A percentile compares a stretch with the other conserved stretches of the same genome.
Conservation (phyloP, 2,329 filamentous ascomycete genomes). For the Colletotrichum sp. region DNA sequence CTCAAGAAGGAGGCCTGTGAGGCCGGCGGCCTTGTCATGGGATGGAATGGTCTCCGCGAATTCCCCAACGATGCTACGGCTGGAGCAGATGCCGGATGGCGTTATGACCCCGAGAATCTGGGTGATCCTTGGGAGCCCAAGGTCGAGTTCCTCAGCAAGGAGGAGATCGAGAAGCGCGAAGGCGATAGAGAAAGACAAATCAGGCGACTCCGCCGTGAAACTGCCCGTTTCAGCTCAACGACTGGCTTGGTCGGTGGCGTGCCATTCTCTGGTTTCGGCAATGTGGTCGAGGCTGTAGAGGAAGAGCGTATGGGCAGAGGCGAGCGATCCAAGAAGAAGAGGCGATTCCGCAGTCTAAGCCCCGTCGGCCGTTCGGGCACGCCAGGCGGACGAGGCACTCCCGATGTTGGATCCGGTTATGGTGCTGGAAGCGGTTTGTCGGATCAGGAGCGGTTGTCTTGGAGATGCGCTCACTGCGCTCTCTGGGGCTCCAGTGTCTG, state of each 20-base stretch:
- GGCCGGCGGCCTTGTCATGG: slow-evolving; percentile 82
- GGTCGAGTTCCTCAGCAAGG: slow-evolving; percentile 82
- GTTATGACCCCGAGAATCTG: slow-evolving; percentile 91
- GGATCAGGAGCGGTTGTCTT: slow-evolving; percentile 79
- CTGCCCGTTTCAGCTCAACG: slow-evolving; percentile 88
- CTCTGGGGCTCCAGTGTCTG: slow-evolving; percentile 92
- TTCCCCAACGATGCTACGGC: slow-evolving; percentile 90
- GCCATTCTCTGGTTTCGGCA: slow-evolving; percentile 61
- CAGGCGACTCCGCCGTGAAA: slow-evolving; percentile 84
- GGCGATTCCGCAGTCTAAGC: slow-evolving; percentile 86
- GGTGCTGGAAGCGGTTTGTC: slow-evolving; percentile 73
- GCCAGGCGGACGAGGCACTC: slow-evolving; percentile 77
- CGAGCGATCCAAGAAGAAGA: slow-evolving; percentile 94
- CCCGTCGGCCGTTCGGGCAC: slow-evolving; percentile 74
- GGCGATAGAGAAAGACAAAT: slow-evolving; percentile 93
- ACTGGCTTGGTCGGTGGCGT: slow-evolving; percentile 81
- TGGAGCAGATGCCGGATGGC: slow-evolving; percentile 86
- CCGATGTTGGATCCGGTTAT: slow-evolving; percentile 73
- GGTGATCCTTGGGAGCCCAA: slow-evolving; percentile 86
- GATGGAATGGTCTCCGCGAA: slow-evolving; percentile 68
- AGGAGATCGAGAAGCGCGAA: slow-evolving; percentile 97
- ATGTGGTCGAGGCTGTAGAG: slow-evolving; percentile 53
- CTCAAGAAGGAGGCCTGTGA: slow-evolving; percentile 97
- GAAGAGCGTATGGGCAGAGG: slow-evolving; percentile 91
- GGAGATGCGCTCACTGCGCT: slow-evolving; percentile 88